Conservation (phyloP, 2,329 filamentous ascomycete genomes). For the Paracorniculantispora psalliotae region DNA sequence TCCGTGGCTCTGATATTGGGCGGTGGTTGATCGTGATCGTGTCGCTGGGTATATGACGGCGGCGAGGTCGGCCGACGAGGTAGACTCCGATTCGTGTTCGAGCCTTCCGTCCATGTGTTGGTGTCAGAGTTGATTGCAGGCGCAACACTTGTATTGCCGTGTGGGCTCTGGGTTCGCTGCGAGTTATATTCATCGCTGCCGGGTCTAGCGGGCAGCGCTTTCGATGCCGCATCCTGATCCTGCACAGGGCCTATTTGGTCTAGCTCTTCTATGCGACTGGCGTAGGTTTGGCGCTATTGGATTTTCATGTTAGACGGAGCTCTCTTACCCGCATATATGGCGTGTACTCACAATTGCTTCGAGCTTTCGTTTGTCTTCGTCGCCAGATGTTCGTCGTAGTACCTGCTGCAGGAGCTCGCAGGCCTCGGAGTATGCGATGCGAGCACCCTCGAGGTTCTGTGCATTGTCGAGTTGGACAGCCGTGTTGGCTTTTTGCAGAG, state of each 20-base stretch:
- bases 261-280: constrained; percentile 81
- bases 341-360: constrained; percentile 76
- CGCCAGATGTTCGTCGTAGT: constrained; percentile 73
- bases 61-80: neutral
- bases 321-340: neutral
- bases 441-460: constrained; percentile 86
- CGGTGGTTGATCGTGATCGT: neutral
- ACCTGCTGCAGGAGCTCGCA: constrained; percentile 85
- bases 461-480: constrained; percentile 95
- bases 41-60: neutral
- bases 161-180: constrained; percentile 16
- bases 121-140: neutral
- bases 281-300: constrained; percentile 79
- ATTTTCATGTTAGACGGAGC: constrained; percentile 13
- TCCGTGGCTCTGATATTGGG: constrained; percentile 10
- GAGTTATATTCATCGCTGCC: constrained; percentile 44
- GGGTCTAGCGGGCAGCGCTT: constrained; percentile 68
- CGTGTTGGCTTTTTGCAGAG: constrained; percentile 90
- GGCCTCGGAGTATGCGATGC: constrained; percentile 86
- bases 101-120: neutral
- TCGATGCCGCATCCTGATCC: constrained; percentile 48
- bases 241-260: constrained; percentile 61
- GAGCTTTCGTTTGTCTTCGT: constrained; percentile 84
- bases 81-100: neutral
- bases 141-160: neutral